These are phyloP conservation scores for Tuber melanosporum DNA, from an alignment of 495 filamentous ascomycete species.

Conservation along the genomic window DNA sequence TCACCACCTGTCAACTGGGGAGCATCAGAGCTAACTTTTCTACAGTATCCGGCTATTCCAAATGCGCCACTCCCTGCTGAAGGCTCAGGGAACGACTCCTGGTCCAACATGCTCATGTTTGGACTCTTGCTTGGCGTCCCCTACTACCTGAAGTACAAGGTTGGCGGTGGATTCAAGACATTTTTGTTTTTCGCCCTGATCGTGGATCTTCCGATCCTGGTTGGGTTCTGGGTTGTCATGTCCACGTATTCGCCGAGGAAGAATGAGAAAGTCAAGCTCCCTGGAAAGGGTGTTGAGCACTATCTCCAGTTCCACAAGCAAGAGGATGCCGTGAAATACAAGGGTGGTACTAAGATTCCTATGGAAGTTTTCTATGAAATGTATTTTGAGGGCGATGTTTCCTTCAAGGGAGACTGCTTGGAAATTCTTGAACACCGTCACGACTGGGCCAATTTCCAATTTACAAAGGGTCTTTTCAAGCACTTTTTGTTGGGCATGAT, in stretches of 20 bases:
- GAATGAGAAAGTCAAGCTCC: slow-evolving; percentile 69
- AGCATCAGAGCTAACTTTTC: slow-evolving; percentile 39
- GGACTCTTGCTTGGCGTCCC: slow-evolving; percentile 56
- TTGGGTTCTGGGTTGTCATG: slow-evolving; percentile 61
- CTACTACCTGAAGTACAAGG: slow-evolving; percentile 58
- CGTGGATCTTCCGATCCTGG: slow-evolving; percentile 60
- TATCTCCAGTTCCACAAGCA: slow-evolving; percentile 79
- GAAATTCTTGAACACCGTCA: slow-evolving; percentile 78
- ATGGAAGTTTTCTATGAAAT: slow-evolving; percentile 83
- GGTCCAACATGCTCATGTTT: slow-evolving; percentile 60
- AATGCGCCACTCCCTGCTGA: slow-evolving; percentile 79
- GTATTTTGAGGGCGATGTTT: slow-evolving; percentile 80
- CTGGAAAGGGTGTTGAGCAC: slow-evolving; percentile 73
- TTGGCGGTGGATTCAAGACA: slow-evolving; percentile 68
- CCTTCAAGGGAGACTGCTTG: slow-evolving; percentile 76
- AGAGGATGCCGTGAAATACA: slow-evolving; percentile 63
- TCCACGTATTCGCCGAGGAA: slow-evolving; percentile 64
- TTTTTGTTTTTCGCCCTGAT: slow-evolving; percentile 63
- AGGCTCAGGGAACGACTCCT: slow-evolving; percentile 59
- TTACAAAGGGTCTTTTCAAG: slow-evolving; percentile 64
- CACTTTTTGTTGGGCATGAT: slow-evolving; percentile 66
- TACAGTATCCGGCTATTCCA: slow-evolving; percentile 66
- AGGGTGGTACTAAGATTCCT: slow-evolving; percentile 71
- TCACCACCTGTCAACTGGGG: slow-evolving; percentile 11
- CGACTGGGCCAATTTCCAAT: slow-evolving; percentile 79